Conservation (phyloP, 768 basidiomycete genomes). For the Filobasidium floriforme region DNA sequence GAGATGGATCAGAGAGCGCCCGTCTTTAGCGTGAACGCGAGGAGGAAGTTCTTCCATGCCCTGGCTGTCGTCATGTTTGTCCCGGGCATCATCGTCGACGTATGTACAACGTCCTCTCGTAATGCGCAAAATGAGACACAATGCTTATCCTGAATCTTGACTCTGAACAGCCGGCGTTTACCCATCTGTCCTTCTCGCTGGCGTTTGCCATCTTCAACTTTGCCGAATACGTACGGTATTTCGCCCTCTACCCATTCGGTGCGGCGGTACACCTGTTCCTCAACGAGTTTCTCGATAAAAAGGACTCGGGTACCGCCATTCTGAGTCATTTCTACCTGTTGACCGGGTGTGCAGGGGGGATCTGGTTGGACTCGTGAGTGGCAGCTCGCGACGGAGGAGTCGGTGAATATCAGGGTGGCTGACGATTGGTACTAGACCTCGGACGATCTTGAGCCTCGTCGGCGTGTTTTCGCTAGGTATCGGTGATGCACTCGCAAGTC, state of each 20-base stretch:
- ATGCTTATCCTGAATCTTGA: background rate
- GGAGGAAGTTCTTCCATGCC: constrained; percentile 94
- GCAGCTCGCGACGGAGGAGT: background rate
- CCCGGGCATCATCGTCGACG: constrained; percentile 86
- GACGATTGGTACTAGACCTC: constrained; percentile 44
- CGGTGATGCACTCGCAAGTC: constrained; percentile 80
- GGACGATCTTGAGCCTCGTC: constrained; percentile 60
- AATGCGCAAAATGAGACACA: background rate
- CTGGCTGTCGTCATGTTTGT: constrained; percentile 93
- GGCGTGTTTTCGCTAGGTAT: constrained; percentile 83
- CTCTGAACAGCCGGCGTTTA: constrained; percentile 74
- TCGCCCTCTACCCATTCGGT: constrained; percentile 93
- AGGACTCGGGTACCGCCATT: constrained; percentile 91
- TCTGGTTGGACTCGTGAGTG: constrained; percentile 91
- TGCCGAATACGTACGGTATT: constrained; percentile 95
- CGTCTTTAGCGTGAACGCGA: constrained; percentile 77
- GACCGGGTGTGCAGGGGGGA: constrained; percentile 83
- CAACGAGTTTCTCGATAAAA: constrained; percentile 92
- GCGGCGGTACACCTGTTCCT: constrained; percentile 89
- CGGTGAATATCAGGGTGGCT: background rate
- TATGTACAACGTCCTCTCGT: constrained; percentile 47
- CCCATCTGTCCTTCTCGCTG: constrained; percentile 85
- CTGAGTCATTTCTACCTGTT: constrained; percentile 94
- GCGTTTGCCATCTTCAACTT: constrained; percentile 94
- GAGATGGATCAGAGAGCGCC: constrained; percentile 86